phyloP scores from a whole-genome alignment of 768 basidiomycete genomes.

The Suillus weaverae region DNA sequence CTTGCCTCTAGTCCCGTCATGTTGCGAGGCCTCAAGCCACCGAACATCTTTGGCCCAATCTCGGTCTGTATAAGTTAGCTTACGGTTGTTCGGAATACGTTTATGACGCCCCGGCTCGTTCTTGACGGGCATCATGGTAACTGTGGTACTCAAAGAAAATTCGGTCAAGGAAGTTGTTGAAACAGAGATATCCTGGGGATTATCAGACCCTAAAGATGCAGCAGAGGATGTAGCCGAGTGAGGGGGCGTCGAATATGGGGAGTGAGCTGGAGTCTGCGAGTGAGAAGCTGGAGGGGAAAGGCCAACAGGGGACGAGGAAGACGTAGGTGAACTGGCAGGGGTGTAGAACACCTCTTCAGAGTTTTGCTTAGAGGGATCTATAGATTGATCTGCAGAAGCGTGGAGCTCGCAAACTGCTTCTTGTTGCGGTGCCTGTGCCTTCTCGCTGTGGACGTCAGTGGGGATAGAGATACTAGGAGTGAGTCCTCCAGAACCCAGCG shows the following conservation, averaged over 20 bases:
- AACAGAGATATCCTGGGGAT: slow-evolving; percentile 36
- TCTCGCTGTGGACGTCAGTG: slow-evolving; percentile 1
- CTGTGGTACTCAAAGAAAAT: slow-evolving; percentile 14
- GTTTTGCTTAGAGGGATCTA: slow-evolving; percentile 25
- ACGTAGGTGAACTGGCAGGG: slow-evolving; percentile 53
- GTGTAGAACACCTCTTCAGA: slow-evolving; percentile 58
- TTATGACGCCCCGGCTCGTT: slow-evolving; percentile 15
- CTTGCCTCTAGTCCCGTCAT: slow-evolving; percentile 18
- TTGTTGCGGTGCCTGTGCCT: neutral
- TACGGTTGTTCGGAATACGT: slow-evolving; percentile 21
- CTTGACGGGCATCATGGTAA: slow-evolving; percentile 19
- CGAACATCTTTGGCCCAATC: slow-evolving; percentile 71
- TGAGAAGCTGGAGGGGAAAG: slow-evolving; percentile 27
- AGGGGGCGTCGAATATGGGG: slow-evolving; percentile 23
- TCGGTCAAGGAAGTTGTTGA: slow-evolving; percentile 32
- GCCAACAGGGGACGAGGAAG: slow-evolving; percentile 41
- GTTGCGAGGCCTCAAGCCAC: slow-evolving; percentile 51
- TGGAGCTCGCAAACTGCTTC: neutral
- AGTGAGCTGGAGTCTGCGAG: slow-evolving; percentile 15
- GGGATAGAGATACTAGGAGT: neutral
- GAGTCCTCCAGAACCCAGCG: neutral
- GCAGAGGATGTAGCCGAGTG: slow-evolving; percentile 32
- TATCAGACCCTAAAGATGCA: slow-evolving; percentile 23
- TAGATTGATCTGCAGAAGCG: slow-evolving; percentile 3
- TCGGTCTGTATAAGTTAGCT: slow-evolving; percentile 47